Evolutionary conservation across 225 moss, liverwort and hornwort species (phyloP), one percentile per base, ranked within the genome.

Genomic region (Asterella californica): DNA sequence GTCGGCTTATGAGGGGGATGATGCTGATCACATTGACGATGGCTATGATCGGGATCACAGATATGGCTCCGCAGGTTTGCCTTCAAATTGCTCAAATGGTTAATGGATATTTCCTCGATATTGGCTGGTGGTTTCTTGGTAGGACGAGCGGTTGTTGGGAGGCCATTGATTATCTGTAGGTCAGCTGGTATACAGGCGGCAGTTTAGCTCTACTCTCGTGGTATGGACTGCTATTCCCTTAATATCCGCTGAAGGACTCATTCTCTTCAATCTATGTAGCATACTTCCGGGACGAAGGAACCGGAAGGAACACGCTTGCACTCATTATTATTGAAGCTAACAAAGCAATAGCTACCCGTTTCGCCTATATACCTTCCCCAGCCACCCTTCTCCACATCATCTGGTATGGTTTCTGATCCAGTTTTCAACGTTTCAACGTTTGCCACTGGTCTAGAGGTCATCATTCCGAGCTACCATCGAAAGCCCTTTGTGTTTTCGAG

Each of bases 41-140:
- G 89, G 94, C 83, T 94, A 96, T 90, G 94, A 90, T 70, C 96
- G 92, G 88, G 92, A 92, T 87, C 91, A 92, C 91, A 91, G 96
- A 90, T 94, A 96, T 94, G 92, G 91, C 91, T 91, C 94, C 82
- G 96, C 96, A 96, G 96, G 96, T 96, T 92, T 96, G 96, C 84
- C 88, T 96, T 90, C 82, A 82, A 81, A 90, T 86, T 83, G 88
- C 88, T 86, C 89, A 90, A 82, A 82, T 88, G 84, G 84, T 66
- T 83, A 67, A 53, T 85, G 80, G 85, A 82, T 82, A 71, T 82
- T 79, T 85, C 85, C 37, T 79, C 81, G 84, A 77, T 83, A 72
- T 80, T 78, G 72, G 77, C 70, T 81, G 83, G 78, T 83, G 81
- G 73, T 82, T 82, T 82, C 79, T 64, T 82, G 76, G 74, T 83